Base-by-base conservation (phyloP, 1,284 basidiomycete species). In the Ganoderma meredithae region DNA sequence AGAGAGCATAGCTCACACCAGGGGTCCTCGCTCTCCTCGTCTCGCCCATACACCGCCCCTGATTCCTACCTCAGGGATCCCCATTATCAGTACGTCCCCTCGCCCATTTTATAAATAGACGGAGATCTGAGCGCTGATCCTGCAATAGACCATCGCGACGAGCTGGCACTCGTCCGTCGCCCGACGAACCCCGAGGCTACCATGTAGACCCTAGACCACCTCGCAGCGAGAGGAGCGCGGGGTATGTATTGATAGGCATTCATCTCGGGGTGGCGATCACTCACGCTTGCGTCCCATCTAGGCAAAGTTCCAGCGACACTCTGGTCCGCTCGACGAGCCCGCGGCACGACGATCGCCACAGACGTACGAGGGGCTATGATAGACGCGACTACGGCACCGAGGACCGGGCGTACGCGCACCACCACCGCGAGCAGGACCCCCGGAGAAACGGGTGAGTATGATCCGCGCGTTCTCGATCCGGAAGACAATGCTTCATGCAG, bases 41-140 rank as follows among this genome's bases (percentile, higher is more conserved):
- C 69, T 15, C 63, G 59, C 5, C 41, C 22, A 17, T 56, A 58
- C 44, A 43, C 43, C 7, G 31, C 41, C 39, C 60, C 62, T 3
- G 69, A 67, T 40, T 72, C 71, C 2, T 72, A 72, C 64, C 40
- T 65, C n/a, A 49, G 67, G 33, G 71, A 72, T 49, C 69, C 71
- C n/a, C 67, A 72, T 41, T 70, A 72, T 59, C 69, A 70, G 71
- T 72, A 65, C 53, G 71, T 62, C 41, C 12, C 31, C 58, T 64
- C n/a, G 22, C 52, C 1, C 22, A 43, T 2, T 15, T 22, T 22
- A 33, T n/a, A 33, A 49, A 13, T 58, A 17, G n/a, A 13, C 25
- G 33, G 8, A 41, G 41, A 60, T 59, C 68, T 65, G 60, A 71
- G 44, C 52, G 62, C 68, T 65, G 60, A 71, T 53, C 52, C 33